These are phyloP conservation scores for Golubevia pallescens DNA, from an alignment of 1,284 basidiomycete species.

Conservation along the genomic window DNA sequence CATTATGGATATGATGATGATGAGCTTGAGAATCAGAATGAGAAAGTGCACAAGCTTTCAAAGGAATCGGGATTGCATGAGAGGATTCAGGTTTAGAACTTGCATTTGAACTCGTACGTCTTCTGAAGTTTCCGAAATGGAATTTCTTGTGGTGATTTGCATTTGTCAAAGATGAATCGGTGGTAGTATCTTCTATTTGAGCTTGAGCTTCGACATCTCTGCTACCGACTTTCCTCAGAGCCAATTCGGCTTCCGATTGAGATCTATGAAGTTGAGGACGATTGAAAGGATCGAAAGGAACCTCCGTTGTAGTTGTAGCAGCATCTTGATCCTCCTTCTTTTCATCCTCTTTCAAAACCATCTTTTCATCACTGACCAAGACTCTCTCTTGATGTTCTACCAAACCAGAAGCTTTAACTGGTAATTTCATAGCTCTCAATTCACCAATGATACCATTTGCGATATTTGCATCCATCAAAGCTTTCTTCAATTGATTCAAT, in stretches of 20 bases:
- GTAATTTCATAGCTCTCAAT: slow-evolving; percentile 34
- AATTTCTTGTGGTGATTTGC: neutral
- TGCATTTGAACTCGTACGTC: too few species aligned
- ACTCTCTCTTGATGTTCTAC: neutral
- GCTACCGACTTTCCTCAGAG: neutral
- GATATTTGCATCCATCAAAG: slow-evolving; percentile 33
- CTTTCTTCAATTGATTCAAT: slow-evolving; percentile 38
- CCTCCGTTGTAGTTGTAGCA: neutral
- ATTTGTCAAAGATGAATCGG: neutral
- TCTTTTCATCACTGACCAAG: neutral
- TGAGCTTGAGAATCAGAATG: too few species aligned
- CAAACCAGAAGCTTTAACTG: too few species aligned
- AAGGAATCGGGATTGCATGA: too few species aligned
- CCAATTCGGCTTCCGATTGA: too few species aligned
- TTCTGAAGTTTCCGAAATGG: too few species aligned
- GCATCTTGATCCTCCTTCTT: neutral
- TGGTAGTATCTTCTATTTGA: neutral
- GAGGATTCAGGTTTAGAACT: too few species aligned
- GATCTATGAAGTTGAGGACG: too few species aligned
- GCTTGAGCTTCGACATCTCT: neutral
- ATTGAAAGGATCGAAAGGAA: neutral
- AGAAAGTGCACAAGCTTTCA: too few species aligned
- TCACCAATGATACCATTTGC: slow-evolving; percentile 50
- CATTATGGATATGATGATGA: too few species aligned
- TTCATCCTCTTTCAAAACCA: neutral